Evolutionary conservation across 2,329 filamentous ascomycete genomes (phyloP).

Genomic region (Dendrostoma leiphaemia): DNA sequence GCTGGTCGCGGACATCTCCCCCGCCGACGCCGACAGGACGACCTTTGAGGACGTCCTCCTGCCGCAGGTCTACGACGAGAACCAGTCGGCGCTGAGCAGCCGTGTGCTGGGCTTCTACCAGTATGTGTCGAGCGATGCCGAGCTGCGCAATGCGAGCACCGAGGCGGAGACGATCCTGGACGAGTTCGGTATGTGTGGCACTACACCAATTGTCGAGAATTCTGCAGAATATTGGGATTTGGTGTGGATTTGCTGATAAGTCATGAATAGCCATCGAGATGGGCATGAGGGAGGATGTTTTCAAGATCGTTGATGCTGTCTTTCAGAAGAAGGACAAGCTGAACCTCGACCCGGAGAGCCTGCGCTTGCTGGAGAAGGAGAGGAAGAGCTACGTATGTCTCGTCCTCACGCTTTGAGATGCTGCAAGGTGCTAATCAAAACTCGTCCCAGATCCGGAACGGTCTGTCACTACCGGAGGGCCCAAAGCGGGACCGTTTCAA

Average conservation of each 20-base stretch:
- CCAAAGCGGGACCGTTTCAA: constrained; percentile 76
- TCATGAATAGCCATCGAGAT: constrained; percentile 58
- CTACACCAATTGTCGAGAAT: too few relatives aligned
- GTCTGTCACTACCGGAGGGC: constrained; percentile 68
- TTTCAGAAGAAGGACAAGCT: constrained; percentile 54
- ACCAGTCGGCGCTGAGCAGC: constrained; percentile 55
- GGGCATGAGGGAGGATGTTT: constrained; percentile 80
- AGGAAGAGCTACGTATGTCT: constrained; percentile 60
- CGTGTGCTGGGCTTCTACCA: constrained; percentile 79
- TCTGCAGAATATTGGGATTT: too few relatives aligned
- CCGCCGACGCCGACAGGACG: constrained; percentile 47
- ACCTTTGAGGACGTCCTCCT: constrained; percentile 55
- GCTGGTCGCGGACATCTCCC: constrained; percentile 59
- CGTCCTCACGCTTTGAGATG: background rate
- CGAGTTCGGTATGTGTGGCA: constrained; percentile 62
- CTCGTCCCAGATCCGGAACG: constrained; percentile 71
- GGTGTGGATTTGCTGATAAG: background rate
- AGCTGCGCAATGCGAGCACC: constrained; percentile 71
- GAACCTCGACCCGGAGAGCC: constrained; percentile 64
- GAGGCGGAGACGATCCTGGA: constrained; percentile 74
- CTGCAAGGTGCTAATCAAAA: too few relatives aligned
- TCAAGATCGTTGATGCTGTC: constrained; percentile 60
- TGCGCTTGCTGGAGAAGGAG: constrained; percentile 74
- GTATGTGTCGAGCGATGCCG: constrained; percentile 67
- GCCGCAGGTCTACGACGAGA: constrained; percentile 74